phyloP scores from a whole-genome alignment of 257 asterid species.

The Fraxinus americana region DNA sequence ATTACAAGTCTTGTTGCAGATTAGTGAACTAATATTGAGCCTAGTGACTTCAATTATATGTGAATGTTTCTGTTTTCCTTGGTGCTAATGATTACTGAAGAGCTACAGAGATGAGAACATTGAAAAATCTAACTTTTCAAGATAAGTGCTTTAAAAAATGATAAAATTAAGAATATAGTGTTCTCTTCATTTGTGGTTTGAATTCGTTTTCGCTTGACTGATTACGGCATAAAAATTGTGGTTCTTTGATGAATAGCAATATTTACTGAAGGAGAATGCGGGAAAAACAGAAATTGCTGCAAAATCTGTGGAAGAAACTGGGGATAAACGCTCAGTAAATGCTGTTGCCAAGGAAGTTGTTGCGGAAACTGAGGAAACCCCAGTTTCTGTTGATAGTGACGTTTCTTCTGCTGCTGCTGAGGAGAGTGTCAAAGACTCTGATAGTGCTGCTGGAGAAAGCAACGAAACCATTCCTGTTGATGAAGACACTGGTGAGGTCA shows the following conservation, averaged over 20 bases:
- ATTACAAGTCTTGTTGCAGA: background rate
- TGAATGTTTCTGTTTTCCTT: background rate
- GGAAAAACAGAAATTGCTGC: conserved; percentile 28
- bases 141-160: background rate
- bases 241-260: conserved; percentile 50
- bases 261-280: conserved; percentile 63
- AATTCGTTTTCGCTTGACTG: conserved; percentile 4
- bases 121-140: conserved; percentile 1
- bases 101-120: conserved; percentile 6
- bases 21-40: background rate
- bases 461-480: conserved; percentile 47
- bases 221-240: conserved; percentile 7
- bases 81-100: conserved; percentile 12
- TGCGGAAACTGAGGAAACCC: conserved; percentile 45
- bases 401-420: conserved; percentile 45
- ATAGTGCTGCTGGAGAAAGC: conserved; percentile 43
- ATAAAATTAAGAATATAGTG: background rate
- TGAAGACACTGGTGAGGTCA: conserved; percentile 36
- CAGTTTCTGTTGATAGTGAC: conserved; percentile 48
- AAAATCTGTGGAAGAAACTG: conserved; percentile 54
- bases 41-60: background rate
- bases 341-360: conserved; percentile 42
- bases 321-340: conserved; percentile 38
- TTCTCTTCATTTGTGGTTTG: background rate
- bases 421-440: conserved; percentile 47